Conservation (phyloP, 257 asterid species). For the Penstemon barbatus region DNA sequence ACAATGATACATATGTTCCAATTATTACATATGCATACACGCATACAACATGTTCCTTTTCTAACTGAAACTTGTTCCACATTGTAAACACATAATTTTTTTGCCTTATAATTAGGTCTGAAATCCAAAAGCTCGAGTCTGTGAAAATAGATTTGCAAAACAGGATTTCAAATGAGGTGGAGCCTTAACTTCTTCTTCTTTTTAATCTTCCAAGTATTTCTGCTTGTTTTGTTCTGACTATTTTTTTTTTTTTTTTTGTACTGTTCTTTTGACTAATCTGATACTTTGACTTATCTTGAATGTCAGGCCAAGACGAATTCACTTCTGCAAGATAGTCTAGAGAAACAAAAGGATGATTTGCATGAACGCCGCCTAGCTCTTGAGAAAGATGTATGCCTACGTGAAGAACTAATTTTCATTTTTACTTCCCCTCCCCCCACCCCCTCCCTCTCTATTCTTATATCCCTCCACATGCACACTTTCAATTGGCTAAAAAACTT, state of each 20-base stretch:
- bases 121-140: constrained; percentile 63
- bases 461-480: neutral
- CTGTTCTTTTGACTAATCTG: constrained; percentile 3
- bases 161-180: constrained; percentile 69
- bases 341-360: constrained; percentile 64
- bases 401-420: neutral
- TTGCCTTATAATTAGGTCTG: constrained; percentile 41
- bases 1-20: no score
- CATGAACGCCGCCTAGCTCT: constrained; percentile 72
- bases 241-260: no score
- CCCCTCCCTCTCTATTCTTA: neutral
- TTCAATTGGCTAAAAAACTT: no score
- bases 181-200: constrained; percentile 23
- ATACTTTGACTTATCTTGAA: constrained; percentile 27
- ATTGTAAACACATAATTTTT: no score
- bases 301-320: constrained; percentile 58
- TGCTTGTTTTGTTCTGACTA: neutral
- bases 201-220: neutral
- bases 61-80: constrained; percentile 21
- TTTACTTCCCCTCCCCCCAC: neutral
- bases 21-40: no score
- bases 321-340: constrained; percentile 58
- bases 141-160: constrained; percentile 59
- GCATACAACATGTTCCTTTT: neutral
- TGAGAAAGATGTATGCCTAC: constrained; percentile 74